phyloP scores from a whole-genome alignment of 2,329 filamentous ascomycete genomes.

The Didymella segeticola region DNA sequence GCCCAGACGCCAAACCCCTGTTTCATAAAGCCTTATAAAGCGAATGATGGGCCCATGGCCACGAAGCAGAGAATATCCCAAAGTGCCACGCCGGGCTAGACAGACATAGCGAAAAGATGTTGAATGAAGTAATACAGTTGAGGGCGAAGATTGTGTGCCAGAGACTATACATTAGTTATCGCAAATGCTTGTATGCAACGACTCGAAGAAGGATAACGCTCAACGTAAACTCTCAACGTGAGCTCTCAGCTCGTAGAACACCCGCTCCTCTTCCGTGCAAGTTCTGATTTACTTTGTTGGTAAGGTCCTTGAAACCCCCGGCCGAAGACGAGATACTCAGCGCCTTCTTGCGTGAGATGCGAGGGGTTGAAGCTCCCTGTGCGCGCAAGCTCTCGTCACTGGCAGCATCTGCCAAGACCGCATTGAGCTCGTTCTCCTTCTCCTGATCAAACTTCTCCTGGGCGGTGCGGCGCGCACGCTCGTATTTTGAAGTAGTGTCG shows the following conservation, averaged over 20 bases:
- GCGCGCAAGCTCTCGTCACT: slow-evolving; percentile 34
- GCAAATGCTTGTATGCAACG: slow-evolving; percentile 25
- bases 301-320: slow-evolving; percentile 53
- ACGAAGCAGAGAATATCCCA: slow-evolving; percentile 5
- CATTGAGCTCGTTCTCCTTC: slow-evolving; percentile 37
- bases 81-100: slow-evolving; percentile 15
- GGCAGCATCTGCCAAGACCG: slow-evolving; percentile 20
- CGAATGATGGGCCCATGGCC: slow-evolving; percentile 21
- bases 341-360: slow-evolving; percentile 52
- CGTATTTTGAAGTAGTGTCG: slow-evolving; percentile 65
- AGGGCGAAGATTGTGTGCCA: slow-evolving; percentile 33
- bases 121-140: slow-evolving; percentile 30
- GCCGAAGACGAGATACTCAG: slow-evolving; percentile 47
- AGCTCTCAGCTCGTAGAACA: slow-evolving; percentile 55
- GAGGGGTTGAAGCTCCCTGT: slow-evolving; percentile 44
- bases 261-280: slow-evolving; percentile 55
- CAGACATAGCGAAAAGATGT: slow-evolving; percentile 11
- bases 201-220: slow-evolving; percentile 12
- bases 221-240: slow-evolving; percentile 51
- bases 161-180: slow-evolving; percentile 45
- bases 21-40: slow-evolving; percentile 35
- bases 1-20: slow-evolving; percentile 26
- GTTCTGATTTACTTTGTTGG: slow-evolving; percentile 55
- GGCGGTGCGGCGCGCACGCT: slow-evolving; percentile 61
- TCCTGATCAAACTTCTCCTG: slow-evolving; percentile 64